A percentile compares a stretch with the other conserved stretches of the same genome.
These are phyloP conservation scores for Funneliformis caledonium DNA, from an alignment of 371 early-diverging fungal species.

Conservation along the genomic window DNA sequence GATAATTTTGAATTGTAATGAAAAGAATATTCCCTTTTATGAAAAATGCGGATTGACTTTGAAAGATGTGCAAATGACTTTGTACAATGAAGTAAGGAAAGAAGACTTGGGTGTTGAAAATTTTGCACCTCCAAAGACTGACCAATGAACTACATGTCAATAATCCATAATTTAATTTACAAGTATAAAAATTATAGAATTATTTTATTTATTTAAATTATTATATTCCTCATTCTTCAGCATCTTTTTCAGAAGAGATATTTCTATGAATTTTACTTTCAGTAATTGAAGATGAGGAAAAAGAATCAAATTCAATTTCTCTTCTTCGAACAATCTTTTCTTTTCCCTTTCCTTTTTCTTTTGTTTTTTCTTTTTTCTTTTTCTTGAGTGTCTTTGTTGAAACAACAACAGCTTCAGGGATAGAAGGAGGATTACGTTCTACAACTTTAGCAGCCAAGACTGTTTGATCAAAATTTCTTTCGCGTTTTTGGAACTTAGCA, in stretches of 20 bases:
- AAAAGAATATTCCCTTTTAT: constrained; percentile 90
- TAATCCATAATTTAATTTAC: background rate
- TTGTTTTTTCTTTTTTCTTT: constrained; percentile 31
- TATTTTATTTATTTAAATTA: background rate
- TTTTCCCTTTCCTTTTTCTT: constrained; percentile 26
- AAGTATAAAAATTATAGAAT: background rate
- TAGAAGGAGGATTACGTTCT: background rate
- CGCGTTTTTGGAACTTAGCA: constrained; percentile 31
- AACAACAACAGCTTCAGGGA: background rate
- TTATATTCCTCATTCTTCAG: background rate
- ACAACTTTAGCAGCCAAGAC: constrained; percentile 39
- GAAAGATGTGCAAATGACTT: constrained; percentile 87
- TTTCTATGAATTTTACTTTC: background rate
- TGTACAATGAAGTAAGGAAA: constrained; percentile 50
- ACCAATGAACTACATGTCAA: background rate
- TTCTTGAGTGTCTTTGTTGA: constrained; percentile 12
- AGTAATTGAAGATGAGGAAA: background rate
- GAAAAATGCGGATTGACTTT: constrained; percentile 88
- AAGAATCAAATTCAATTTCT: constrained; percentile 23
- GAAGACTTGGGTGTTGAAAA: background rate
- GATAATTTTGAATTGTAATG: constrained; percentile 84
- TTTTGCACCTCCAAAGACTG: background rate
- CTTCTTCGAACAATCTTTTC: constrained; percentile 18
- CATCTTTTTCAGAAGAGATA: background rate
- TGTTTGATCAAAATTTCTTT: constrained; percentile 38